Evolutionary conservation across 2,329 filamentous ascomycete species (phyloP), one percentile per base, ranked within the genome.

Genomic region (Xylariales sp.): DNA sequence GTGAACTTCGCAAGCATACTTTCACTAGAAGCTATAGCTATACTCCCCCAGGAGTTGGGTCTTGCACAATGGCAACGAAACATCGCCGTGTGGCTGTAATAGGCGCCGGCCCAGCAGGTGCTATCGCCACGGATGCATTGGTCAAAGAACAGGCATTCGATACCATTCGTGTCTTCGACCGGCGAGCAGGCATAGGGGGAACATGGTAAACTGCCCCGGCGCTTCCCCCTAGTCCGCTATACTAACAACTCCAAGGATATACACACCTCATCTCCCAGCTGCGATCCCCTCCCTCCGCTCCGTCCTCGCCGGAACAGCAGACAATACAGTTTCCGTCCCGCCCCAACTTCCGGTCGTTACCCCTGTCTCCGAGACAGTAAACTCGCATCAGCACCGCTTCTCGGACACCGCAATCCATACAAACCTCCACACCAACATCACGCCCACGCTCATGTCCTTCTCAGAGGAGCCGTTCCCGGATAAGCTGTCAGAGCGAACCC

Each of bases 371-470:
- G 55, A 59, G 15, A 46, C 46, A 2, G 41, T 60, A 19, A 62
- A 60, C 34, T 51, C 44, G 7, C 54, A 62, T 10, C 65, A 70
- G 44, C 57, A 66, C 24, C 67, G 74, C 5, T 76, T 71, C 49
- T 64, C 65, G 1, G 73, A 77, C 43, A 72, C 74, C 1, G 69
- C 72, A 1, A 65, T 78, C 18, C 78, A 82, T 48, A 71, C 74
- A 10, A 64, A 71, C n/a, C 58, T 82, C 16, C 73, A 81, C 47
- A 80, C 73, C 22, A 82, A 81, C 51, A 73, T 81, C 38, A 70
- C 71, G 31, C 68, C 69, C 0, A 57, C 64, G 4, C 68, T 73
- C 5, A 81, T 82, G 77, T 65, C 66, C 7, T 81, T 70, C 48
- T 73, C 73, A 0, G 66, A 75, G 44, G 74, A 80, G 41, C 65